These are phyloP conservation scores for Monilinia fructigena DNA, from an alignment of 2,329 filamentous ascomycete species.

Conservation along the genomic window DNA sequence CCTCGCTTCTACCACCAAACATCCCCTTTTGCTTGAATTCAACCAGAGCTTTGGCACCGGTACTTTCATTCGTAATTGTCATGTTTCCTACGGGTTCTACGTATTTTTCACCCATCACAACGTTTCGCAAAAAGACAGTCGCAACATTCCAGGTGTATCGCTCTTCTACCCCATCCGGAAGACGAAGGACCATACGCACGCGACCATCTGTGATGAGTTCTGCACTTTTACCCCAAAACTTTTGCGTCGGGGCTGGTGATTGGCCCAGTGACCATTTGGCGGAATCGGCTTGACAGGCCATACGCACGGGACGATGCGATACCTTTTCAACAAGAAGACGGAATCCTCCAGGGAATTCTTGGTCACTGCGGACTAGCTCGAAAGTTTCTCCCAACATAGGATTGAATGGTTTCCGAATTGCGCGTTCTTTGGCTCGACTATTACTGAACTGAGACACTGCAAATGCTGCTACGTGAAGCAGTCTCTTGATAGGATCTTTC, in stretches of 20 bases:
- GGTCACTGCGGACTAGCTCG: conserved; percentile 84
- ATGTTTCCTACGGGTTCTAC: conserved; percentile 91
- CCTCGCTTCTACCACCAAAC: conserved; percentile 93
- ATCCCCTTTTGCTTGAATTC: conserved; percentile 95
- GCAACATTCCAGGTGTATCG: conserved; percentile 85
- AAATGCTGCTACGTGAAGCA: conserved; percentile 86
- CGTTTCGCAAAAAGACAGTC: conserved; percentile 89
- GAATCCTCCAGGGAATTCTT: conserved; percentile 69
- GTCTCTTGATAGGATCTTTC: conserved; percentile 61
- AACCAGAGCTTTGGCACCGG: conserved; percentile 77
- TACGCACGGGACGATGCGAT: conserved; percentile 83
- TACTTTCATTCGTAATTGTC: conserved; percentile 80
- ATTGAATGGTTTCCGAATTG: conserved; percentile 95
- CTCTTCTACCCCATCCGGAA: conserved; percentile 68
- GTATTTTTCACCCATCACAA: conserved; percentile 98
- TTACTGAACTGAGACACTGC: conserved; percentile 84
- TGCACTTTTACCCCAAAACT: conserved; percentile 97
- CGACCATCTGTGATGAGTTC: conserved; percentile 93
- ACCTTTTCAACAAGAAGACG: conserved; percentile 95
- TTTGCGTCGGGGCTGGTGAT: conserved; percentile 84
- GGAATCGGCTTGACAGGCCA: conserved; percentile 91
- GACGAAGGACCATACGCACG: conserved; percentile 69
- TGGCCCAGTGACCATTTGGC: conserved; percentile 83
- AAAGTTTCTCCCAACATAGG: conserved; percentile 95
- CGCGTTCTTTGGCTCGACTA: conserved; percentile 80